A percentile compares a stretch with the other conserved stretches of the same genome.
Conservation (phyloP, 108 stramenopile genomes). For the Conticribra guillardii region DNA sequence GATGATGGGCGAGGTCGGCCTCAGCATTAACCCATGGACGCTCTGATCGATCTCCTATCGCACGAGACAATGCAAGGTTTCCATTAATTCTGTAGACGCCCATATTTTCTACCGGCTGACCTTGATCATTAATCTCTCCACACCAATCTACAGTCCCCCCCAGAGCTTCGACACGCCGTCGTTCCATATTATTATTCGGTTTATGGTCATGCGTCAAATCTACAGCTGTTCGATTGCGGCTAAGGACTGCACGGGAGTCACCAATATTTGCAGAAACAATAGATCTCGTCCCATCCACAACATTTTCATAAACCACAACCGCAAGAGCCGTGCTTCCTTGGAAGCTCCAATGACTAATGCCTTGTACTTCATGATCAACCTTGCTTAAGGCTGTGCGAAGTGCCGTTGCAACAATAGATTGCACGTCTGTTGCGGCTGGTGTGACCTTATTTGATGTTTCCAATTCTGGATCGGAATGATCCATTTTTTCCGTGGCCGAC, state of each 20-base stretch:
- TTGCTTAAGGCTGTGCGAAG: slow-evolving; percentile 62
- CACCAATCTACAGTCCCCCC: slow-evolving; percentile 88
- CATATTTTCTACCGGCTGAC: slow-evolving; percentile 59
- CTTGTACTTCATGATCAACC: slow-evolving; percentile 69
- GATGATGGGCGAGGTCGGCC: slow-evolving; percentile 74
- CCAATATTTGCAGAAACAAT: slow-evolving; percentile 92
- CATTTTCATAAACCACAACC: slow-evolving; percentile 62
- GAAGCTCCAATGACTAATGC: slow-evolving; percentile 73
- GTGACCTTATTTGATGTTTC: slow-evolving; percentile 1
- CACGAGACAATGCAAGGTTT: slow-evolving; percentile 91
- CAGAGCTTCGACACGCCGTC: slow-evolving; percentile 62
- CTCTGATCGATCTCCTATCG: slow-evolving; percentile 94
- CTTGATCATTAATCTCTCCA: slow-evolving; percentile 51
- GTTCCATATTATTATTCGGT: slow-evolving; percentile 70
- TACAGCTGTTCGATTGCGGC: slow-evolving; percentile 67
- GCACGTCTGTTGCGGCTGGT: neutral
- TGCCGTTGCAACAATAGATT: slow-evolving; percentile 31
- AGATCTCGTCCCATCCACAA: slow-evolving; percentile 30
- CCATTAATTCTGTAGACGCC: slow-evolving; percentile 96
- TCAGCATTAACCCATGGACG: slow-evolving; percentile 84
- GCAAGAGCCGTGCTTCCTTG: slow-evolving; percentile 93
- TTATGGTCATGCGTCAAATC: slow-evolving; percentile 89
- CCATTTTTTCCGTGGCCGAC: slow-evolving; percentile 2
- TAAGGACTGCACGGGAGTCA: slow-evolving; percentile 85
- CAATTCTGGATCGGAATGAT: neutral